Base-by-base conservation (phyloP, 805 yeast genomes). In the Candida loeiensis region DNA sequence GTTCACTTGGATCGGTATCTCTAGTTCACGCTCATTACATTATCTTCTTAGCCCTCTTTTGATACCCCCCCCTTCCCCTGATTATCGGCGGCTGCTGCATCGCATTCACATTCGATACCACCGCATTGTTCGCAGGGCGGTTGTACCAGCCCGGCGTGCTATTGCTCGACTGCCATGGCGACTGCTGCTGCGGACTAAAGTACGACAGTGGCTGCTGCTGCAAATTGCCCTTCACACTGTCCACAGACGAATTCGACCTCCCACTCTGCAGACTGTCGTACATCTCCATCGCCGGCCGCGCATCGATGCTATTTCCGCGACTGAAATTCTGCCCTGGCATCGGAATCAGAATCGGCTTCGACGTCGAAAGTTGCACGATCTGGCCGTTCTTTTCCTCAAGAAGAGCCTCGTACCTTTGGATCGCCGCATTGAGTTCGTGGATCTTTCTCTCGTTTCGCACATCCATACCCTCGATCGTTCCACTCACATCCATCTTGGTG, bases 61-160 rank as follows among this genome's bases (percentile, higher is more conserved):
- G 74, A 45, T 64, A 64, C 0, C 74, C 74, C 2, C 74, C 74
- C 44, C 74, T 59, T 9, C 74, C 74, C 43, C 57, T 61, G 34
- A 69, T 47, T 6, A 63, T 63, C 0, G 73, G 71, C n/a, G 44
- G 50, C 19, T 41, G 41, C 16, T 40, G 54, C 6, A 46, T 28
- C 14, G 46, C 42, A 15, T 37, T 37, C 25, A 41, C 44, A 15
- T 25, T 36, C 4, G 40, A 22, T 12, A 40, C 36, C 5, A 34
- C 36, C 17, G 36, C 26, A 13, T 32, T 38, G 15, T 32, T 32
- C 2, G 25, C 11, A 4, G 29, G 20, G 3, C 19, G 16, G 4
- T 6, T 13, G 21, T 30, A 21, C 33, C 17, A 21, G 16, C 13
- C 13, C 6, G 24, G 9, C 9, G 24, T 21, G 24, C 9, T 7